Base-by-base conservation (phyloP, 805 yeast species). In the Wickerhamiella vanderwaltii region DNA sequence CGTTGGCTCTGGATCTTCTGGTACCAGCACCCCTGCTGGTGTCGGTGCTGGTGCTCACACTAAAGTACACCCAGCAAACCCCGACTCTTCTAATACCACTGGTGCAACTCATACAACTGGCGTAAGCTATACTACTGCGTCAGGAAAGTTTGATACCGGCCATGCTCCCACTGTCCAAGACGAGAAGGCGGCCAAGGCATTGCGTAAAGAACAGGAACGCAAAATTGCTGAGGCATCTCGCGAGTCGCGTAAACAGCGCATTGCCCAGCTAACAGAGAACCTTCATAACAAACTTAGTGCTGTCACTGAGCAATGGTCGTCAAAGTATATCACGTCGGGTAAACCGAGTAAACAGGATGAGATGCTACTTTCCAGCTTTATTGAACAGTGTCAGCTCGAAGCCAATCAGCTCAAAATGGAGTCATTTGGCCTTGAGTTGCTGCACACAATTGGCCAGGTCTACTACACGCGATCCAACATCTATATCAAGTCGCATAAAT, bases 391-490 rank as follows among this genome's bases (percentile, higher is more conserved):
- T 50, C 69, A 68, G 47, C 75, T 78, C 53, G 97, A 91, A 59
- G 94, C 94, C 12, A 91, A 87, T 55, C 81, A 81, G 47, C 66
- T 91, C 56, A 91, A 91, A 60, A 74, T 85, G 71, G 98, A 91
- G 67, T 83, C 95, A 41, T 91, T 91, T 64, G 99, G 99, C 11
- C 62, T 88, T 39, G 94, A 88, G 61, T 67, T 91, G 39, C 65
- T 88, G 49, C 71, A 66, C 45, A 71, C 88, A 15, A 79, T 91
- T 47, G 96, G 97, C 15, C 71, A 71, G 46, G 73, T 83, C 4
- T 91, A 91, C 61, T 69, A 69, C 43, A 67, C 72, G 26, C 85
- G 85, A 55, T 94, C 93, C 2, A 67, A 73, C 44, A 83, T 81
- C 18, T 76, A 73, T 45, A 63, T 85, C 41, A 75, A 73, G 54